A percentile compares a stretch with the other conserved stretches of the same genome.
These are phyloP conservation scores for Rhizopogon roseolus DNA, from an alignment of 768 basidiomycete genomes.

Conservation along the genomic window DNA sequence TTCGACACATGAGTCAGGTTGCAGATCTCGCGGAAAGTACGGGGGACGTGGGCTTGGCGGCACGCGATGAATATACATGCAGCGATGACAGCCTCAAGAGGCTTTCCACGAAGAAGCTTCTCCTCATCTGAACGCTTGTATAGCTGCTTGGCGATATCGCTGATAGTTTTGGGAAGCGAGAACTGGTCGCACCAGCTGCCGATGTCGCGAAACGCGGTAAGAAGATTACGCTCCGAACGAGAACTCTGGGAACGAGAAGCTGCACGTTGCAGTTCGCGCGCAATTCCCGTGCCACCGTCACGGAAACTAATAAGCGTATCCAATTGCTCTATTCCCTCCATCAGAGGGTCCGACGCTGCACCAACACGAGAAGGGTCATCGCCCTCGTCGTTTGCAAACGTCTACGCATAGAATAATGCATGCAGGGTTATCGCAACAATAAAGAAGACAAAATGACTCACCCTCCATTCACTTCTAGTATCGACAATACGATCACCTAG, in stretches of 20 bases:
- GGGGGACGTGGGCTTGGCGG: constrained; percentile 89
- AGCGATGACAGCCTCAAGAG: constrained; percentile 89
- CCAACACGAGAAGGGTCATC: constrained; percentile 99
- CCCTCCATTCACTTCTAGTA: constrained; percentile 96
- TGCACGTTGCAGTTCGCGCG: constrained; percentile 89
- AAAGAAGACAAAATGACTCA: constrained; percentile 40
- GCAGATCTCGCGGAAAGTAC: constrained; percentile 95
- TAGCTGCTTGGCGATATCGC: constrained; percentile 94
- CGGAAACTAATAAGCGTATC: constrained; percentile 94
- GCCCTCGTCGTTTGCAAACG: constrained; percentile 98
- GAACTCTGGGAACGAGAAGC: constrained; percentile 76
- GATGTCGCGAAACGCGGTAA: constrained; percentile 88
- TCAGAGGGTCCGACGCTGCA: constrained; percentile 86
- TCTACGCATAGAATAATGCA: constrained; percentile 45
- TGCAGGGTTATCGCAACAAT: constrained; percentile 13
- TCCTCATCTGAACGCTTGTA: constrained; percentile 98
- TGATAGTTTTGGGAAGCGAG: constrained; percentile 88
- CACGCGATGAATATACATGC: constrained; percentile 99
- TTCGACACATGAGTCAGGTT: constrained; percentile 91
- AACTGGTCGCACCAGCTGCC: constrained; percentile 94
- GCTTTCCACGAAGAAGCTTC: constrained; percentile 87
- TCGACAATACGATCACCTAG: constrained; percentile 96
- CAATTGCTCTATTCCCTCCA: constrained; percentile 93
- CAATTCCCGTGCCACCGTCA: constrained; percentile 91
- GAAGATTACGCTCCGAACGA: constrained; percentile 80